Evolutionary conservation across 2,329 filamentous ascomycete species (phyloP).

Genomic region (Mollisia scopiformis): DNA sequence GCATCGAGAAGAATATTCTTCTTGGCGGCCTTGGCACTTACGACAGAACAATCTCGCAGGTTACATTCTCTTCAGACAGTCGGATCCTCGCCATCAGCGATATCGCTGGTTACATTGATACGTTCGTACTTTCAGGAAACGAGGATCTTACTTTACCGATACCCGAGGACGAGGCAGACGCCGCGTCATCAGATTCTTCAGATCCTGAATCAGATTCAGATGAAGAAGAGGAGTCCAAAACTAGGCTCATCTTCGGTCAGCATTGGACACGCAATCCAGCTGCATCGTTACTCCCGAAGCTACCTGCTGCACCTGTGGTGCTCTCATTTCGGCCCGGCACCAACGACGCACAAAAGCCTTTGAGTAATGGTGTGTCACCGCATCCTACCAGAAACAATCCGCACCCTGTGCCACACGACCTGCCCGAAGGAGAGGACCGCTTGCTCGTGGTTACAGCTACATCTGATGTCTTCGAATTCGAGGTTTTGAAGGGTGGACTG

Average conservation of each 20-base stretch:
- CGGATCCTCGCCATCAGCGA: slow-evolving; percentile 79
- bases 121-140: slow-evolving; percentile 72
- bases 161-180: slow-evolving; percentile 40
- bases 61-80: slow-evolving; percentile 80
- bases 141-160: slow-evolving; percentile 49
- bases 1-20: slow-evolving; percentile 55
- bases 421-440: slow-evolving; percentile 54
- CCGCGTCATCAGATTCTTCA: slow-evolving; percentile 35
- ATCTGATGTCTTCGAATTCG: slow-evolving; percentile 76
- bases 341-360: slow-evolving; percentile 23
- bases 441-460: slow-evolving; percentile 65
- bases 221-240: slow-evolving; percentile 51
- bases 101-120: slow-evolving; percentile 83
- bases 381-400: slow-evolving; percentile 32
- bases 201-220: slow-evolving; percentile 48
- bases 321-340: slow-evolving; percentile 65
- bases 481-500: slow-evolving; percentile 75
- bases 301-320: slow-evolving; percentile 66
- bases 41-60: slow-evolving; percentile 72
- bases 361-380: slow-evolving; percentile 45
- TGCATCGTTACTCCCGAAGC: slow-evolving; percentile 68
- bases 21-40: slow-evolving; percentile 76
- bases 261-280: slow-evolving; percentile 78
- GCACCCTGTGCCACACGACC: slow-evolving; percentile 47
- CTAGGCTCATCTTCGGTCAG: slow-evolving; percentile 57